phyloP scores from a whole-genome alignment of 176 grass and related monocot species.

The Zea luxurians region DNA sequence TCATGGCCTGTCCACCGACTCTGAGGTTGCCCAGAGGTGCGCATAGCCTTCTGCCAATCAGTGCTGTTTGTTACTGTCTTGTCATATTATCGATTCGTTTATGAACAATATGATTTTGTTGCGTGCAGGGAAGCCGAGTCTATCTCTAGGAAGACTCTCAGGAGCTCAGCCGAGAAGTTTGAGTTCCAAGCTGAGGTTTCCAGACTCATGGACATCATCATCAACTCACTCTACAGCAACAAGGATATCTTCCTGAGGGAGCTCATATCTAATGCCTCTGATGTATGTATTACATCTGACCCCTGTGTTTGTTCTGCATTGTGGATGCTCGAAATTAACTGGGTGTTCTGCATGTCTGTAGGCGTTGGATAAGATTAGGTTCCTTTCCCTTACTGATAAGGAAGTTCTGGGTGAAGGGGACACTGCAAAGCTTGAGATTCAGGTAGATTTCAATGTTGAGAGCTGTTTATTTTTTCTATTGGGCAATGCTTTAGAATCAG shows the following conservation, averaged over 20 bases:
- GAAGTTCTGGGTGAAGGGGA: conserved; percentile 85
- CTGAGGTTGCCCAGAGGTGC: conserved; percentile 76
- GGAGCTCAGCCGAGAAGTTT: conserved; percentile 81
- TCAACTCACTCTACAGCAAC: conserved; percentile 99
- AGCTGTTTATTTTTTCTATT: background rate
- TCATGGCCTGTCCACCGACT: conserved; percentile 78
- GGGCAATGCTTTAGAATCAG: background rate
- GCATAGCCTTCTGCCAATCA: background rate
- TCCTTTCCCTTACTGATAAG: conserved; percentile 91
- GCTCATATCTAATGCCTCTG: conserved; percentile 97
- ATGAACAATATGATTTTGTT: conserved; percentile 22
- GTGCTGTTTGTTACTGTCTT: background rate
- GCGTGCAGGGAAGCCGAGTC: conserved; percentile 79
- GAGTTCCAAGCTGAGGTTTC: conserved; percentile 99
- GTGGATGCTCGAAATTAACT: background rate
- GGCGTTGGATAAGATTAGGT: conserved; percentile 98
- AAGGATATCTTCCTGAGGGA: conserved; percentile 98
- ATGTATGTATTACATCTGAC: conserved; percentile 40
- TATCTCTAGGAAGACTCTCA: conserved; percentile 85
- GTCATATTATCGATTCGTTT: background rate
- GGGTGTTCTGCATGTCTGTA: conserved; percentile 20
- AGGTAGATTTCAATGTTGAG: conserved; percentile 34
- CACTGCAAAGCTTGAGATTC: conserved; percentile 93
- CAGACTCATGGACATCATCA: conserved; percentile 98
- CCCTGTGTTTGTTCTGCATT: conserved; percentile 5